Evolutionary conservation across 2,329 filamentous ascomycete genomes (phyloP), one percentile per base, ranked within the genome.

Genomic region (Monilinia laxa): DNA sequence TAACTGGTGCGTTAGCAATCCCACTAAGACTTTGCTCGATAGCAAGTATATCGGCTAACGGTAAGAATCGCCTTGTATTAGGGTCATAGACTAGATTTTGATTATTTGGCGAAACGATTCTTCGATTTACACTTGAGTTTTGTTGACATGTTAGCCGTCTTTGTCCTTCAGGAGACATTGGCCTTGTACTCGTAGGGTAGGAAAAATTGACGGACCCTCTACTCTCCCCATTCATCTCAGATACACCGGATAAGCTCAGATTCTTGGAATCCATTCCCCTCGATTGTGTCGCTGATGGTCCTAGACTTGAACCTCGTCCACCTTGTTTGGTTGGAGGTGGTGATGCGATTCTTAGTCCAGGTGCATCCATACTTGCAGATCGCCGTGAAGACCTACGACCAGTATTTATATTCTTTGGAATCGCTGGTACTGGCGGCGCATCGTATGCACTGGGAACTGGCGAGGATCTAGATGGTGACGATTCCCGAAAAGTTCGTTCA

Each of bases 401-500:
- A 71, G 74, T 71, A 20, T 76, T 76, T 74, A 81, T 71, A 64
- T 83, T 78, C 51, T 83, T 79, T 3, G 91, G 92, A 35, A 97
- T 82, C 4, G 84, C 82, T 47, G 93, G 93, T 2, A 97, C 88
- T 1, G 92, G 92, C 40, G 92, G 92, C 63, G 85, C 82, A 73
- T 85, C 80, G 60, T 79, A 76, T 25, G 76, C 72, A 53, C 68
- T 76, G 65, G 76, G 77, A 70, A 76, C 78, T 67, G 77, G 75
- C 55, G 77, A 77, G 67, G 78, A 75, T 65, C 82, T 81, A 75
- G 78, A 78, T 77, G 84, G 91, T 4, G 89, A 96, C 4, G 88
- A 87, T 16, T 90, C 90, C 71, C 93, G 87, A 78, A 97, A 97
- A 0, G 92, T 93, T 67, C 94, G 87, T 76, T 94, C 91, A 40